Evolutionary conservation across 2,329 filamentous ascomycete genomes (phyloP).

Genomic region (Parascedosporium putredinis): DNA sequence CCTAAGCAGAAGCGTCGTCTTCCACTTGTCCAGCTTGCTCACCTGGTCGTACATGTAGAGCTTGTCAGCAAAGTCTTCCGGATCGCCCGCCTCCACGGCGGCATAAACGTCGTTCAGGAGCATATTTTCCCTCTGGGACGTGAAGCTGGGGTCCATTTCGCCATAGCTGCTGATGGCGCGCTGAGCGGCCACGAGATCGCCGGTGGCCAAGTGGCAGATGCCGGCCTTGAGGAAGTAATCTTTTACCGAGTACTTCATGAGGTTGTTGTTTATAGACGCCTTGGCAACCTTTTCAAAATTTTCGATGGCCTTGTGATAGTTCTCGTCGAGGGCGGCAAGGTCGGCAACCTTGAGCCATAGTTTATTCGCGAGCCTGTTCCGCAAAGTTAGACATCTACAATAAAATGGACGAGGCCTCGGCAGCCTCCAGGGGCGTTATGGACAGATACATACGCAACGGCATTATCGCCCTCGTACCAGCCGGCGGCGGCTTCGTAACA

Average conservation of each 20-base stretch:
- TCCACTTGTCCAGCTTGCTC: slow-evolving; percentile 94
- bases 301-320: slow-evolving; percentile 76
- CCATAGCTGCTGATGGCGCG: slow-evolving; percentile 74
- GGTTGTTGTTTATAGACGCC: slow-evolving; percentile 72
- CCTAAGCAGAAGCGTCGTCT: slow-evolving; percentile 73
- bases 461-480: slow-evolving; percentile 85
- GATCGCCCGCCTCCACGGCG: slow-evolving; percentile 66
- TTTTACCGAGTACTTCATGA: slow-evolving; percentile 91
- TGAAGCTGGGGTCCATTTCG: slow-evolving; percentile 69
- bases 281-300: slow-evolving; percentile 77
- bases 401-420: no score
- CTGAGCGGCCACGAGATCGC: slow-evolving; percentile 67
- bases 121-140: slow-evolving; percentile 68
- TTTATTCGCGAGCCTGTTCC: slow-evolving; percentile 75
- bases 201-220: slow-evolving; percentile 69
- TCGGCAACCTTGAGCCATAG: slow-evolving; percentile 88
- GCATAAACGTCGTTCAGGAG: slow-evolving; percentile 67
- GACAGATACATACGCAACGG: slow-evolving; percentile 69
- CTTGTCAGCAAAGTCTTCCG: slow-evolving; percentile 76
- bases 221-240: slow-evolving; percentile 93
- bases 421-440: no score
- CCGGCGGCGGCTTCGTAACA: slow-evolving; percentile 76
- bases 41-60: slow-evolving; percentile 84
- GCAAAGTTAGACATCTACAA: no score
- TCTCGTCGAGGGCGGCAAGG: slow-evolving; percentile 66